These are phyloP conservation scores for Wickerhamomyces chambardii DNA, from an alignment of 805 yeast species.

Conservation along the genomic window DNA sequence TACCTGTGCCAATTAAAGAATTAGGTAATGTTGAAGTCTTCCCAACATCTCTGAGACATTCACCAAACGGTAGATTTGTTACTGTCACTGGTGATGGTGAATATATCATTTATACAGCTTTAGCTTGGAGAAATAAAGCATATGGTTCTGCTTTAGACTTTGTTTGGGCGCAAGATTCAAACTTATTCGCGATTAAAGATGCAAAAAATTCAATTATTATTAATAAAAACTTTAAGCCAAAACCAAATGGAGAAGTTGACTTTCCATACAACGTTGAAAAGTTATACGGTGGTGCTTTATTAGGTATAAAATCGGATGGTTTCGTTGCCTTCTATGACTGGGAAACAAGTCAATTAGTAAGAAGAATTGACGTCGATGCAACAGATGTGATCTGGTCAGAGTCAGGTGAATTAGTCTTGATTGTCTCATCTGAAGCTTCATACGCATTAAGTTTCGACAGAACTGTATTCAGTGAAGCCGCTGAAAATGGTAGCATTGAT, in stretches of 20 bases:
- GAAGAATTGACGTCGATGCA: slow-evolving; percentile 85
- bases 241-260: slow-evolving; percentile 52
- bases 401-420: slow-evolving; percentile 80
- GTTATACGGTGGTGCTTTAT: slow-evolving; percentile 80
- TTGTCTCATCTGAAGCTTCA: slow-evolving; percentile 61
- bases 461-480: slow-evolving; percentile 55
- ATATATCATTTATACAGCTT: slow-evolving; percentile 88
- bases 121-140: slow-evolving; percentile 96
- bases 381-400: slow-evolving; percentile 85
- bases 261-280: slow-evolving; percentile 69
- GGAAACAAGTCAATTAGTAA: slow-evolving; percentile 78
- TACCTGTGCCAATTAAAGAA: slow-evolving; percentile 78
- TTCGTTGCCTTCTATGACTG: slow-evolving; percentile 89
- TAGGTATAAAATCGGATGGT: slow-evolving; percentile 79
- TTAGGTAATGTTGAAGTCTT: slow-evolving; percentile 90
- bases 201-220: slow-evolving; percentile 55
- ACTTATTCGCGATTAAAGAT: slow-evolving; percentile 77
- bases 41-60: slow-evolving; percentile 81
- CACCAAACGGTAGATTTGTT: slow-evolving; percentile 96
- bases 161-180: slow-evolving; percentile 92
- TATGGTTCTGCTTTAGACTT: slow-evolving; percentile 88
- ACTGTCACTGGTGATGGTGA: slow-evolving; percentile 98
- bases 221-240: slow-evolving; percentile 80
- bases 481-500: slow-evolving; percentile 47
- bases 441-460: slow-evolving; percentile 71